Evolutionary conservation across 179 eudicot species (phyloP).

Genomic region (Corrigiola litoralis): DNA sequence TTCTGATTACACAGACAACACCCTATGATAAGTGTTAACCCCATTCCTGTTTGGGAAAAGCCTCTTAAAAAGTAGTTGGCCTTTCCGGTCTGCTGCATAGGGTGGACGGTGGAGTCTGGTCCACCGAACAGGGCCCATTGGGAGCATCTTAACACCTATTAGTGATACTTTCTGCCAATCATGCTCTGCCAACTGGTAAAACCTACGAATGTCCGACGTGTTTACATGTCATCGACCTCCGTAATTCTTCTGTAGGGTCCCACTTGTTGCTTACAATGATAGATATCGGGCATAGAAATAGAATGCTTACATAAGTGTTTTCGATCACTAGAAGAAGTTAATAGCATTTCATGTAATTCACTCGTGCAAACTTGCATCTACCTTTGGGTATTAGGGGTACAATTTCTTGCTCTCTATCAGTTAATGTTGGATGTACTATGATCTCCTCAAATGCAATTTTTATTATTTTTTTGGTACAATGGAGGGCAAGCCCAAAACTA

Average conservation of each 20-base stretch:
- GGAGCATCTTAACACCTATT: neutral
- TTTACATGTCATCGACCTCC: constrained; percentile 14
- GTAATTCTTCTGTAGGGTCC: neutral
- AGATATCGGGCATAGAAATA: too few relatives aligned
- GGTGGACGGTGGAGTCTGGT: constrained; percentile 13
- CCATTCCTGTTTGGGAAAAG: constrained; percentile 7
- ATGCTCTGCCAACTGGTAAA: neutral
- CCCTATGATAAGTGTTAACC: neutral
- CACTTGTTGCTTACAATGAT: too few relatives aligned
- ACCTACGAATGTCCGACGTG: constrained; percentile 8
- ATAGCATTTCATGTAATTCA: too few relatives aligned
- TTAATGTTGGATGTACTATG: too few relatives aligned
- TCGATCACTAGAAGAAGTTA: too few relatives aligned
- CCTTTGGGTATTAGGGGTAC: too few relatives aligned
- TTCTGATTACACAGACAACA: neutral
- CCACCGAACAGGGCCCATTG: constrained; percentile 9
- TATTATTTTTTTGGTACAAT: too few relatives aligned
- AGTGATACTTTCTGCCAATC: neutral
- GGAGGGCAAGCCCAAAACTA: too few relatives aligned
- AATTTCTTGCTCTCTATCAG: too few relatives aligned
- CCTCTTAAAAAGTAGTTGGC: neutral
- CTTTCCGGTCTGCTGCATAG: neutral
- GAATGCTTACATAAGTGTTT: too few relatives aligned
- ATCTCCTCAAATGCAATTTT: too few relatives aligned
- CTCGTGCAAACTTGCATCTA: too few relatives aligned